Percentiles rank a stretch among this genome's conserved stretches.
Conservation (phyloP, 805 yeast species). For the Saccharomycopsis schoenii region DNA sequence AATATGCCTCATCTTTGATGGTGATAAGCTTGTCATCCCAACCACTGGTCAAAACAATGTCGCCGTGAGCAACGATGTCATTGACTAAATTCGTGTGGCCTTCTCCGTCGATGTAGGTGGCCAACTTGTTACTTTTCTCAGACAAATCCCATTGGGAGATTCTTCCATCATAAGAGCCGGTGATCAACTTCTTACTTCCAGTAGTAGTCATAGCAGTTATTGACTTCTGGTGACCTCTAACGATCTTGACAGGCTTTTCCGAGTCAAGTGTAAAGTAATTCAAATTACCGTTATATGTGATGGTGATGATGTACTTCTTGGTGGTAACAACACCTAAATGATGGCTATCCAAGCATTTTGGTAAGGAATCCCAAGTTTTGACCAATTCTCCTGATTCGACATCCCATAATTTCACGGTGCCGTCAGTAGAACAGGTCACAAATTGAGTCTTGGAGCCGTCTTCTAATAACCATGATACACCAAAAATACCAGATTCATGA, state of each 20-base stretch:
- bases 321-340: slow-evolving; percentile 72
- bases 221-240: slow-evolving; percentile 76
- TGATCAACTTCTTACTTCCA: slow-evolving; percentile 27
- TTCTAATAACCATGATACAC: slow-evolving; percentile 55
- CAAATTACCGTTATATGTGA: slow-evolving; percentile 65
- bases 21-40: slow-evolving; percentile 78
- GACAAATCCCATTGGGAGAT: slow-evolving; percentile 48
- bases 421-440: slow-evolving; percentile 81
- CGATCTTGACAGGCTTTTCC: slow-evolving; percentile 25
- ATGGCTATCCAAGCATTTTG: slow-evolving; percentile 47
- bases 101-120: slow-evolving; percentile 28
- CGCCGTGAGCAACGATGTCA: slow-evolving; percentile 30
- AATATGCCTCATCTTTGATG: slow-evolving; percentile 20
- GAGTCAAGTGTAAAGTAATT: slow-evolving; percentile 42
- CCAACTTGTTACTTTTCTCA: slow-evolving; percentile 29
- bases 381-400: slow-evolving; percentile 33
- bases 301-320: slow-evolving; percentile 47
- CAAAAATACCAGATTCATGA: slow-evolving; percentile 77
- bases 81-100: slow-evolving; percentile 62
- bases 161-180: slow-evolving; percentile 82
- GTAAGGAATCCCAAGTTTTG: slow-evolving; percentile 41
- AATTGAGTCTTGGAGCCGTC: slow-evolving; percentile 38
- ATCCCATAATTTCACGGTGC: slow-evolving; percentile 58
- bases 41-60: slow-evolving; percentile 43
- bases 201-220: slow-evolving; percentile 48